Conservation (phyloP, 257 asterid genomes). For the Mentha longifolia region DNA sequence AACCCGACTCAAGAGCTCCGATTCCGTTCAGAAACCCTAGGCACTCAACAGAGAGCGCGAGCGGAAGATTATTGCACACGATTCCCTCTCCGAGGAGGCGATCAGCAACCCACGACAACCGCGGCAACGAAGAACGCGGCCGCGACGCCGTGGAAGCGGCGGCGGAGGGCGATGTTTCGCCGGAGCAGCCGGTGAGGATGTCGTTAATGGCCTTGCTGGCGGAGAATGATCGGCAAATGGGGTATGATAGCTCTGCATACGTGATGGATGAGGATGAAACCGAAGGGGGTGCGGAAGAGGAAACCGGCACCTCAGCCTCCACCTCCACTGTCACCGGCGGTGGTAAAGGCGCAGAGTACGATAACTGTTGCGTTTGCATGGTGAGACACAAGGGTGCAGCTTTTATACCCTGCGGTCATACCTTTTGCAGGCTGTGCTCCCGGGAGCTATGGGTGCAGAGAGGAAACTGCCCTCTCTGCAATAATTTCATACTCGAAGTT, state of each 20-base stretch:
- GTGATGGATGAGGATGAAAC: constrained; percentile 43
- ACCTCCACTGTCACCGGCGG: constrained; percentile 18
- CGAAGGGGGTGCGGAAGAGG: constrained; percentile 41
- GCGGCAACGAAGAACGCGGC: not conserved
- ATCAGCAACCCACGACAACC: constrained; percentile 1
- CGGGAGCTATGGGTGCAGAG: constrained; percentile 84
- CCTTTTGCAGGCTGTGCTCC: constrained; percentile 82
- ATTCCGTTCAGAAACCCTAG: constrained; percentile 40
- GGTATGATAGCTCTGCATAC: constrained; percentile 52
- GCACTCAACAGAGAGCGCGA: constrained; percentile 34
- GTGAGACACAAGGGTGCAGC: constrained; percentile 81
- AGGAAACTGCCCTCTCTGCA: constrained; percentile 96
- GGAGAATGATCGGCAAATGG: constrained; percentile 71
- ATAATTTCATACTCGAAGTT: constrained; percentile 74
- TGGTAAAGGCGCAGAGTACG: constrained; percentile 32
- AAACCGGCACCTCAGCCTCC: not conserved
- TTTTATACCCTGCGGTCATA: constrained; percentile 87
- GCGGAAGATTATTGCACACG: constrained; percentile 28
- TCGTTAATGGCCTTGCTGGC: constrained; percentile 76
- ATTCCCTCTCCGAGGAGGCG: constrained; percentile 33
- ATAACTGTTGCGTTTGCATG: constrained; percentile 78
- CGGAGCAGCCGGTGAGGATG: constrained; percentile 56
- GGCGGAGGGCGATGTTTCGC: constrained; percentile 27
- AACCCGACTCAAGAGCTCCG: constrained; percentile 23
- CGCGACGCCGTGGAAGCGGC: constrained; percentile 4